A percentile compares a stretch with the other conserved stretches of the same genome.
phyloP scores from a whole-genome alignment of 306 rosid species.

The Fragaria vesca region DNA sequence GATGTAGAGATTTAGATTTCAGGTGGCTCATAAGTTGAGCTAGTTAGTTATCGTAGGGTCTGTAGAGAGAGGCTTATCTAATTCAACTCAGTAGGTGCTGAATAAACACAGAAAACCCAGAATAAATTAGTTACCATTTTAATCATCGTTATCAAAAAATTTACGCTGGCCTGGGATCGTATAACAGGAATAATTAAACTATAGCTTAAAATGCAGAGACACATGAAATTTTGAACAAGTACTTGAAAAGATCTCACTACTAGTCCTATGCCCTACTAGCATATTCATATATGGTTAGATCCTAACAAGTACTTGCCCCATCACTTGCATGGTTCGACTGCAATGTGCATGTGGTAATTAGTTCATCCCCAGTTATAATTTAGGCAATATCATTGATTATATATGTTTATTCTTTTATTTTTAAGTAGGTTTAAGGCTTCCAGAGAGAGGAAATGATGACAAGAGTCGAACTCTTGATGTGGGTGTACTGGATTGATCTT shows the following conservation, averaged over 20 bases:
- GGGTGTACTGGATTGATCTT: background rate
- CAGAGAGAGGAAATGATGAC: background rate
- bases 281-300: conserved; percentile 44
- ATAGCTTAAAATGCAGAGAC: background rate
- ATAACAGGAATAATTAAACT: too few relatives aligned
- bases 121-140: too few relatives aligned
- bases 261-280: conserved; percentile 29
- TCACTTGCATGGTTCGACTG: background rate
- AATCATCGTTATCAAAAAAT: too few relatives aligned
- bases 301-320: conserved; percentile 54
- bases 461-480: background rate
- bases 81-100: too few relatives aligned
- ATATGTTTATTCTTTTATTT: background rate
- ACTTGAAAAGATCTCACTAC: conserved; percentile 63
- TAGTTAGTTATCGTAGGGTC: too few relatives aligned
- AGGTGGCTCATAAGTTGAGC: too few relatives aligned
- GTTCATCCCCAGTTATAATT: conserved; percentile 23
- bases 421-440: background rate
- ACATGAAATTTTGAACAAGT: conserved; percentile 35
- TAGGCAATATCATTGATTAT: background rate
- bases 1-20: too few relatives aligned
- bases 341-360: conserved; percentile 3
- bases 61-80: too few relatives aligned
- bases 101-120: too few relatives aligned
- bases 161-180: too few relatives aligned